Conservation (phyloP, 306 rosid genomes). For the Acacia crassicarpa region DNA sequence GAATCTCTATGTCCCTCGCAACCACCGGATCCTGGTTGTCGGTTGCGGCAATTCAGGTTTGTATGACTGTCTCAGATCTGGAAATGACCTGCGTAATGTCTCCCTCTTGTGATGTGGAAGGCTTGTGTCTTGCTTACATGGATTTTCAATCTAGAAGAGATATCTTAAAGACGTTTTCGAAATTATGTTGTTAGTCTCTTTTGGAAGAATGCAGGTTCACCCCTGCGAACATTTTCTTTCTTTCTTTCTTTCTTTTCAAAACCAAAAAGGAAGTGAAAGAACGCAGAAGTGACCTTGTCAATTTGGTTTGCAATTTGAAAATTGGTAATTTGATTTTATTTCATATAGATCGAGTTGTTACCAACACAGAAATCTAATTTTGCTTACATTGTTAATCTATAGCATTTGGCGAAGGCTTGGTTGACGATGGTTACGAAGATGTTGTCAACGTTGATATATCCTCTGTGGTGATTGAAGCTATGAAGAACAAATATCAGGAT, state of each 20-base stretch:
- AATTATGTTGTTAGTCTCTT: neutral
- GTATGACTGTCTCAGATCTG: conserved; percentile 23
- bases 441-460: conserved; percentile 81
- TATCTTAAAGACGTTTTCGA: neutral
- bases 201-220: neutral
- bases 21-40: conserved; percentile 55
- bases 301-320: neutral
- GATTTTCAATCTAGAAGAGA: neutral
- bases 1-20: conserved; percentile 53
- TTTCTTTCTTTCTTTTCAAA: neutral
- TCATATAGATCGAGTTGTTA: neutral
- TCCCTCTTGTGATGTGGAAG: neutral
- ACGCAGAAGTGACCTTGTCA: neutral
- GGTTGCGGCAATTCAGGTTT: conserved; percentile 88
- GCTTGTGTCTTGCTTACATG: conserved; percentile 8
- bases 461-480: conserved; percentile 71
- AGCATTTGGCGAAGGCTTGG: conserved; percentile 84
- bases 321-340: neutral
- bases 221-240: neutral
- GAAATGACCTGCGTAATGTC: neutral
- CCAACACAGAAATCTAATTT: neutral
- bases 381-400: conserved; percentile 10
- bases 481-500: conserved; percentile 57
- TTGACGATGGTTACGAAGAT: conserved; percentile 69
- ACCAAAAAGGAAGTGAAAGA: neutral